A percentile compares a stretch with the other conserved stretches of the same genome.
Evolutionary conservation across 2,329 filamentous ascomycete species (phyloP).

Genomic region (Diplodia corticola): DNA sequence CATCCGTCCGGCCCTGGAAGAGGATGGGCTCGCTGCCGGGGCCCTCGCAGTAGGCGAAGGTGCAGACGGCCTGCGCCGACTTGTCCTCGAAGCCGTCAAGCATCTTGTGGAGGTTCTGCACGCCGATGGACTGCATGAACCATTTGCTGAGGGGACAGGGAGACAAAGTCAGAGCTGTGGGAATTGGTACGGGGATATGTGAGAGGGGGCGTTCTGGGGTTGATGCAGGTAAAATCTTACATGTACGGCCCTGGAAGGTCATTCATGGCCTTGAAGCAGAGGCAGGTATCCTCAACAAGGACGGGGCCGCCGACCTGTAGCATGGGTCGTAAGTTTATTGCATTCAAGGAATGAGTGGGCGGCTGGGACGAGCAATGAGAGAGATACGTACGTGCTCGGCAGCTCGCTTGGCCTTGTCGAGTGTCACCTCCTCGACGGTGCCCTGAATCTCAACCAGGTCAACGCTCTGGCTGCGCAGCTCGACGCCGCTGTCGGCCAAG

Average conservation of each 20-base stretch:
- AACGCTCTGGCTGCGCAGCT: slow-evolving; percentile 70
- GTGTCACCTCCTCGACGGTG: slow-evolving; percentile 85
- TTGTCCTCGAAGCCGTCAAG: slow-evolving; percentile 88
- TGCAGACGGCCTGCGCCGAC: slow-evolving; percentile 89
- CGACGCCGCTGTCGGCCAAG: slow-evolving; percentile 68
- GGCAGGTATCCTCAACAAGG: slow-evolving; percentile 90
- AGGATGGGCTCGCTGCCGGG: slow-evolving; percentile 81
- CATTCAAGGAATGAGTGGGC: background rate
- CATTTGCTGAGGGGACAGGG: slow-evolving; percentile 70
- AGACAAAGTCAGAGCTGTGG: background rate
- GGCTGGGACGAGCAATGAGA: too few relatives aligned
- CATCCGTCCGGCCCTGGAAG: slow-evolving; percentile 86
- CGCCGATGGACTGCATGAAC: slow-evolving; percentile 83
- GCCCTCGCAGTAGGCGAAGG: slow-evolving; percentile 87
- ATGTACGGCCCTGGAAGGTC: slow-evolving; percentile 97
- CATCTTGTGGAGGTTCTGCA: slow-evolving; percentile 84
- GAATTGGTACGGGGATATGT: too few relatives aligned
- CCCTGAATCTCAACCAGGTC: slow-evolving; percentile 92
- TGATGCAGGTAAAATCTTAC: slow-evolving; percentile 51
- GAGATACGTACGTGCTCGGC: slow-evolving; percentile 65
- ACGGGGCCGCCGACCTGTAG: slow-evolving; percentile 78
- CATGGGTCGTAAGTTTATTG: slow-evolving; percentile 21
- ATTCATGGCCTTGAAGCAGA: slow-evolving; percentile 87
- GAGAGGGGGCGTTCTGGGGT: background rate
- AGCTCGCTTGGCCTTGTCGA: slow-evolving; percentile 81